A percentile compares a stretch with the other conserved stretches of the same genome.
Conservation (phyloP, 371 early-diverging fungal species). For the Thermomucor indicae-seudaticae region DNA sequence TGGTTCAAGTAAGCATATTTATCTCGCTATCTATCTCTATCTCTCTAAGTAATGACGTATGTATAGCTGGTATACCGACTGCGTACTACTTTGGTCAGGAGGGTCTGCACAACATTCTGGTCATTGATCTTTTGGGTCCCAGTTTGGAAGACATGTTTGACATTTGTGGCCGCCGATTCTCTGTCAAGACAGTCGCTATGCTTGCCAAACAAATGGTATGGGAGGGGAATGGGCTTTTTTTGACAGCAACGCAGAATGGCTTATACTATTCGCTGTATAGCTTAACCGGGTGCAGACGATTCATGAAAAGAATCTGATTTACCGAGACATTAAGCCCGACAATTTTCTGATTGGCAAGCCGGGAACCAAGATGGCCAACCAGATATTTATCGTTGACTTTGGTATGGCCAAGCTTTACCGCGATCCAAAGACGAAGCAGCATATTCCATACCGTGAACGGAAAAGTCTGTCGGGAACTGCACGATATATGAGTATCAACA, state of each 20-base stretch:
- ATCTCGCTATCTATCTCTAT: background rate
- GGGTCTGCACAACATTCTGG: slow-evolving; percentile 88
- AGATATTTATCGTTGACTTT: slow-evolving; percentile 85
- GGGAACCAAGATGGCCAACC: slow-evolving; percentile 55
- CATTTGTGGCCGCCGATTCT: slow-evolving; percentile 86
- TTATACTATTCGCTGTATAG: slow-evolving; percentile 24
- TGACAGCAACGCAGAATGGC: background rate
- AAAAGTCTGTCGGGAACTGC: slow-evolving; percentile 94
- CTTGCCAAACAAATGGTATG: slow-evolving; percentile 91
- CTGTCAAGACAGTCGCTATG: slow-evolving; percentile 92
- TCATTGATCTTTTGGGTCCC: slow-evolving; percentile 95
- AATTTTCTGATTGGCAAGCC: slow-evolving; percentile 94
- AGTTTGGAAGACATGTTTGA: slow-evolving; percentile 96
- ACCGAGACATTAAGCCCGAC: slow-evolving; percentile 99
- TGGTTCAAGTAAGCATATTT: slow-evolving; percentile 35
- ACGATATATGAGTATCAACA: slow-evolving; percentile 95
- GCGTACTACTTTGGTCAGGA: slow-evolving; percentile 95
- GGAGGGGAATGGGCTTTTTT: background rate
- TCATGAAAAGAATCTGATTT: slow-evolving; percentile 96
- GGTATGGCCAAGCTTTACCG: slow-evolving; percentile 95
- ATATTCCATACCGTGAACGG: slow-evolving; percentile 86
- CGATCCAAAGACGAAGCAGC: slow-evolving; percentile 85
- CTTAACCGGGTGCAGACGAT: slow-evolving; percentile 90
- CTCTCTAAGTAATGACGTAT: background rate
- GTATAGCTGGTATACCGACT: slow-evolving; percentile 73